A percentile compares a stretch with the other conserved stretches of the same genome.
phyloP scores from a whole-genome alignment of 2,329 filamentous ascomycete genomes.

The Dothistroma septosporum region DNA sequence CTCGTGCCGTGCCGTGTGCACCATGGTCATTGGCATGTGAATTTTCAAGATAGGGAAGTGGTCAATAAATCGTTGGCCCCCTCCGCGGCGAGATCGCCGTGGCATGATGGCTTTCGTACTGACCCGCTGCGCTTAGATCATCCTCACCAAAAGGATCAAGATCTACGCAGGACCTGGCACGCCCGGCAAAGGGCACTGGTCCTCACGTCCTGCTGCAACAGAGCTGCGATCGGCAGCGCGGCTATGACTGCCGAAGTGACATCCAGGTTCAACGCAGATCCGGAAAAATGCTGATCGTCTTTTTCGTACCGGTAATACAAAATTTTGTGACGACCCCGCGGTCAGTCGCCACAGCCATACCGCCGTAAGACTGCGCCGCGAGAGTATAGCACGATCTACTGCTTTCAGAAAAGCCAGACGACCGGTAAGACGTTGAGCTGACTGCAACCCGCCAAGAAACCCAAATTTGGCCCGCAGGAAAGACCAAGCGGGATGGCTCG shows the following conservation, averaged over 20 bases:
- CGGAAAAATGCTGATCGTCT: background rate
- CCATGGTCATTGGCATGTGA: background rate
- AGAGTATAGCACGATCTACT: background rate
- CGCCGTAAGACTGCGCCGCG: background rate
- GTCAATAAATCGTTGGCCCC: background rate
- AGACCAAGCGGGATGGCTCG: background rate
- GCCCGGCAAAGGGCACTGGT: no score
- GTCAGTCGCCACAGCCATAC: background rate
- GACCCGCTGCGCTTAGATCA: background rate
- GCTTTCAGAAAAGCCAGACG: background rate
- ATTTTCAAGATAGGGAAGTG: background rate
- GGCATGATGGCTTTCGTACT: background rate
- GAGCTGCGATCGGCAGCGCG: background rate
- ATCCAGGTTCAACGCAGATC: background rate
- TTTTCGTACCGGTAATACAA: background rate
- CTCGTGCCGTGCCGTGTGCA: background rate
- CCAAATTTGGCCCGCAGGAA: background rate
- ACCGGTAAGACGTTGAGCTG: slow-evolving; percentile 10
- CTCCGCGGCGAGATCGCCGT: background rate
- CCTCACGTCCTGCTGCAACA: background rate
- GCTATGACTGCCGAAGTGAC: background rate
- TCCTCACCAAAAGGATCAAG: background rate
- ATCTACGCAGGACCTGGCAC: background rate
- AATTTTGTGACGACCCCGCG: background rate
- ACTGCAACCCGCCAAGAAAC: background rate